Evolutionary conservation across 495 filamentous ascomycete species (phyloP).

Genomic region (Apodospora peruviana): DNA sequence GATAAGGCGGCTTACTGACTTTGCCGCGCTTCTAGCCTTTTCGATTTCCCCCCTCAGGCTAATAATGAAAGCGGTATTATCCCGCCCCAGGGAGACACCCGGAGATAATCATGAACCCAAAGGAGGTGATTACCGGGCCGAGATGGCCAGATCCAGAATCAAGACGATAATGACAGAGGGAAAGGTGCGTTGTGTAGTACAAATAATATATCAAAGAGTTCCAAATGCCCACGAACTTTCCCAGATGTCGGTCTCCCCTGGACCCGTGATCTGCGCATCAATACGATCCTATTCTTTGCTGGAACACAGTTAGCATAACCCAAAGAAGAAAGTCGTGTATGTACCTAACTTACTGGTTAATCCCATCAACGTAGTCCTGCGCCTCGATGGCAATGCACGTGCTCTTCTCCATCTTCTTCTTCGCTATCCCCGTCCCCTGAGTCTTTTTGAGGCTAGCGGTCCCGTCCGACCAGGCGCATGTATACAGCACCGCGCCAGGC

Average conservation of each 20-base stretch:
- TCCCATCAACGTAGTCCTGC: slow-evolving; percentile 65
- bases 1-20: no score
- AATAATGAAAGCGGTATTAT: no score
- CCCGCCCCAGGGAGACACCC: no score
- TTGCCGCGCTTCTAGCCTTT: no score
- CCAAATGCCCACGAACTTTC: slow-evolving; percentile 34
- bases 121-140: no score
- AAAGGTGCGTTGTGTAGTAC: no score
- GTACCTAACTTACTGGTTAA: slow-evolving; percentile 60
- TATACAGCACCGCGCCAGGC: slow-evolving; percentile 60
- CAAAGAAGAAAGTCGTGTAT: no score
- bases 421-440: slow-evolving; percentile 49
- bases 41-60: no score
- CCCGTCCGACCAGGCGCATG: slow-evolving; percentile 61
- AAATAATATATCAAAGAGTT: neutral
- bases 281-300: slow-evolving; percentile 60
- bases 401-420: slow-evolving; percentile 41
- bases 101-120: no score
- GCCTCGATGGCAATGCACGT: slow-evolving; percentile 52
- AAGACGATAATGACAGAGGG: no score
- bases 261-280: slow-evolving; percentile 50
- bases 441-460: slow-evolving; percentile 48
- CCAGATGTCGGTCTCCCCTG: slow-evolving; percentile 34
- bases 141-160: no score
- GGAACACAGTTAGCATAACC: no score